Evolutionary conservation across 2,329 filamentous ascomycete species (phyloP).

Genomic region (Trichoderma guizhouense): DNA sequence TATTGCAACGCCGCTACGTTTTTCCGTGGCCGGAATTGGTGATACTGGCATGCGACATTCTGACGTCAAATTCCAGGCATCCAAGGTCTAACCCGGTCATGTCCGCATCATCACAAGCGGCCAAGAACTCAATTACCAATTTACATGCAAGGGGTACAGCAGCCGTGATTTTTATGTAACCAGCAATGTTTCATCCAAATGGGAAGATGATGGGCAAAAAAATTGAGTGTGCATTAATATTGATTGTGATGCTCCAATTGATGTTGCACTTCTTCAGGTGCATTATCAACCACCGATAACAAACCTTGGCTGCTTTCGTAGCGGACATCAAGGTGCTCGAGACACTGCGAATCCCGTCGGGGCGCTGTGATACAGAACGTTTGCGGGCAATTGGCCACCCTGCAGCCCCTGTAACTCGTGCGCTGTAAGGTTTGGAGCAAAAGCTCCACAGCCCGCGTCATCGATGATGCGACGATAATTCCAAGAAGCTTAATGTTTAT

Average conservation of each 20-base stretch:
- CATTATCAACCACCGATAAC: neutral
- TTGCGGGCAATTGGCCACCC: neutral
- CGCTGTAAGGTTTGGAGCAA: neutral
- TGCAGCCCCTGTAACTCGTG: neutral
- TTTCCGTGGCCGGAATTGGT: neutral
- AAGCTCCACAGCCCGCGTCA: neutral
- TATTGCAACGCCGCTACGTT: neutral
- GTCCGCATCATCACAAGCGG: neutral
- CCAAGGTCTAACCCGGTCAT: neutral
- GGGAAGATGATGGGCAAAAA: neutral
- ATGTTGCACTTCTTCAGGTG: neutral
- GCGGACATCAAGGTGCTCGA: too few relatives aligned
- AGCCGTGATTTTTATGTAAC: neutral
- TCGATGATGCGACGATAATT: neutral
- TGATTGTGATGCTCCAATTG: neutral
- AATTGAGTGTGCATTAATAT: neutral
- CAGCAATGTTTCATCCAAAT: neutral
- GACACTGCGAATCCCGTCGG: neutral
- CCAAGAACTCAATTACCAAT: neutral
- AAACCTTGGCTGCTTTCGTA: neutral
- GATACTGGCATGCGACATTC: neutral
- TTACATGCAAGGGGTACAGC: neutral
- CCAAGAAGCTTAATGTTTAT: neutral
- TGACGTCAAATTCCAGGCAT: neutral
- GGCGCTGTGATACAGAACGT: neutral